Evolutionary conservation across 106 monocot genomes (phyloP), one percentile per base, ranked within the genome.

Genomic region (Allium fistulosum): DNA sequence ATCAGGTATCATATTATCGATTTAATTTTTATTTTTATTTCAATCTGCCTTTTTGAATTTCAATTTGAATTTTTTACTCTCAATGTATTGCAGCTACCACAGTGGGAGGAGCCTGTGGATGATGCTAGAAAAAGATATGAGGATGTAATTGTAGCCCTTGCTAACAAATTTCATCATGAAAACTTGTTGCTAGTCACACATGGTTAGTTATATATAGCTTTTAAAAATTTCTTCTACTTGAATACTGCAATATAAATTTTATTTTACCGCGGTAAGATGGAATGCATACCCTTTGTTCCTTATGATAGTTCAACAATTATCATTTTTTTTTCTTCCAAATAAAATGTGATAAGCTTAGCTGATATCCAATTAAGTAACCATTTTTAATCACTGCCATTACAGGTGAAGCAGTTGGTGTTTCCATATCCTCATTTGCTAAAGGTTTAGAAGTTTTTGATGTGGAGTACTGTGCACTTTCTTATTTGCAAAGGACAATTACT

Each of bases 341-440:
- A 22, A 22, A 22, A 22, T 22, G 22, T 22, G 22, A 22, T 22
- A 22, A 22, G 22, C 22, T 22, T 22, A 22, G 22, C 22, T 22
- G 22, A 22, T 37, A 37, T 37, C 37, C 37, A 37, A 2, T 37
- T 2, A 37, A 37, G 37, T 37, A 37, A 4, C 37, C 37, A 37
- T 37, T 37, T 37, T 37, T 37, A 2, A 37, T 37, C 37, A 37
- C 5, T 37, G 2, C 37, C 37, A 37, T 37, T 71, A 22, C 75
- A 87, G 87, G 83, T 58, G 87, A 87, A 72, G 80, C 65, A 63
- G 83, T 87, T 13, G 87, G 83, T 13, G 80, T 78, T 16, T 58
- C 80, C 4, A 70, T 80, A n/a, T 64, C 83, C 51, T 66, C 80
- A 18, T 76, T 80, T 65, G 18, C 74, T 37, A 51, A 74, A 46